A percentile compares a stretch with the other conserved stretches of the same genome.
Conservation (phyloP, 116 monocot genomes). For the Papilionanthe hybrid region DNA sequence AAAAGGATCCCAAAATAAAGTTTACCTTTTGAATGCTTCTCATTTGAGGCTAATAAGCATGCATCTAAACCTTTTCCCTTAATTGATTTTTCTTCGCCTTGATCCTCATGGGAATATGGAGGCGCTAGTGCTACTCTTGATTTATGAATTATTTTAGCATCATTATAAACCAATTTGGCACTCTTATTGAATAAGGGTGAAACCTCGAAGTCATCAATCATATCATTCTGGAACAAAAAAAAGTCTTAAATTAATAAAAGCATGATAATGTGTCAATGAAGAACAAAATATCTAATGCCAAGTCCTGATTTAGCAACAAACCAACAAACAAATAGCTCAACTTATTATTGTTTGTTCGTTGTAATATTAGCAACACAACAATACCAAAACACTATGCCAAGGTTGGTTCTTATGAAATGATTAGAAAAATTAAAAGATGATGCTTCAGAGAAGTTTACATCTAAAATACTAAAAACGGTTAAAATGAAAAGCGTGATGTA, state of each 20-base stretch:
- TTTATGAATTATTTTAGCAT: neutral
- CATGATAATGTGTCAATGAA: neutral
- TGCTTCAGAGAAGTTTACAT: slow-evolving; percentile 2
- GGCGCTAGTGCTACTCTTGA: neutral
- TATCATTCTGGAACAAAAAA: slow-evolving; percentile 23
- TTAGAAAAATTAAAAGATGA: neutral
- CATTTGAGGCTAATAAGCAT: slow-evolving; percentile 3
- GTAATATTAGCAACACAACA: neutral
- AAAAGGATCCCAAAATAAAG: neutral
- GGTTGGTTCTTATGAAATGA: neutral
- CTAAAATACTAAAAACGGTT: neutral
- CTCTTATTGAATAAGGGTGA: neutral
- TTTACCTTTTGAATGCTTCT: slow-evolving; percentile 1
- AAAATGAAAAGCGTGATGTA: neutral
- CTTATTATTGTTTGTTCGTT: neutral
- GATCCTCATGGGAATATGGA: neutral
- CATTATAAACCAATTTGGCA: neutral
- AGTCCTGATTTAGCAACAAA: neutral
- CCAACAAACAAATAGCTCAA: neutral
- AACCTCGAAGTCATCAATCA: slow-evolving; percentile 26
- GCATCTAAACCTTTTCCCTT: slow-evolving; percentile 1
- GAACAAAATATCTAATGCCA: neutral
- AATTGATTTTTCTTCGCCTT: slow-evolving; percentile 7
- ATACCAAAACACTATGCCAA: neutral
- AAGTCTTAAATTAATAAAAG: neutral